phyloP scores from a whole-genome alignment of 805 yeast species.

The Candida broadrunensis region DNA sequence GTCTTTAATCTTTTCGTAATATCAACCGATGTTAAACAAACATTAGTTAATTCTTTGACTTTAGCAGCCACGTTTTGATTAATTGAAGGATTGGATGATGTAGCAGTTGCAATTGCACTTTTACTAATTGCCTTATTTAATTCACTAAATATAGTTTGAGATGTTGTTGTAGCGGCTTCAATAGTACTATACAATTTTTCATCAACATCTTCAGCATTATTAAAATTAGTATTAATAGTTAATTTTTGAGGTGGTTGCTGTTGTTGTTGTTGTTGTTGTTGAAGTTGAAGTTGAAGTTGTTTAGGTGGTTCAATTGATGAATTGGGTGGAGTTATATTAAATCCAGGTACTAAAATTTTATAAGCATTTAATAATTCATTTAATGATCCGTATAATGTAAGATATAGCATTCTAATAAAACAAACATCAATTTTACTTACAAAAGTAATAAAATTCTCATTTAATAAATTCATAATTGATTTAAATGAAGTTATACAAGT shows the following conservation, averaged over 20 bases:
- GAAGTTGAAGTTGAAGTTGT: neutral
- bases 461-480: conserved; percentile 45
- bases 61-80: conserved; percentile 51
- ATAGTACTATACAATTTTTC: conserved; percentile 64
- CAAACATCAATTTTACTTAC: conserved; percentile 61
- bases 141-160: conserved; percentile 76
- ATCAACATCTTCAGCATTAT: conserved; percentile 49
- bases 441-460: conserved; percentile 46
- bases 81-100: conserved; percentile 17
- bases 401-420: conserved; percentile 59
- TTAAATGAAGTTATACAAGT: conserved; percentile 47
- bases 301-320: neutral
- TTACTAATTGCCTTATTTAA: conserved; percentile 64
- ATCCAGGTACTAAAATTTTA: conserved; percentile 33
- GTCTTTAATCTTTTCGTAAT: conserved; percentile 63
- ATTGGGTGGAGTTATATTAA: neutral
- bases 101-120: conserved; percentile 53
- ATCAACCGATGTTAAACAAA: conserved; percentile 81
- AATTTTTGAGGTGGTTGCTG: conserved; percentile 8
- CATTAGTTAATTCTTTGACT: conserved; percentile 72
- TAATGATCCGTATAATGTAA: conserved; percentile 60
- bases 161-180: conserved; percentile 59
- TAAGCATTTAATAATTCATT: conserved; percentile 69
- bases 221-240: conserved; percentile 16
- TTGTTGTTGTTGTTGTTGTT: neutral